These are phyloP conservation scores for Talinum fruticosum DNA, from an alignment of 148 eudicot genomes.

Conservation along the genomic window DNA sequence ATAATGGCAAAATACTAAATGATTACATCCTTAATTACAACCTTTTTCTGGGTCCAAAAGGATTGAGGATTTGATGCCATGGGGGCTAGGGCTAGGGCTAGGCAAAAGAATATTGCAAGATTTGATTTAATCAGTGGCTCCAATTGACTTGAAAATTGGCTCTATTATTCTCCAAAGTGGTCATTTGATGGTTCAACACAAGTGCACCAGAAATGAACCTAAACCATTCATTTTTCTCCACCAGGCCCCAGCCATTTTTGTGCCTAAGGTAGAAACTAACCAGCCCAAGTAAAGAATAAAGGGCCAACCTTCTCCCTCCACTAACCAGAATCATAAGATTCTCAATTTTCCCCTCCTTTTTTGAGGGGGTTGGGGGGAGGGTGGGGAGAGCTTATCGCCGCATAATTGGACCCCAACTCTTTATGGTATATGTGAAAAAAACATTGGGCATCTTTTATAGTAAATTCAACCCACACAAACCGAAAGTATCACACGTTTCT, in stretches of 20 bases:
- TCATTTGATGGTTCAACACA: slow-evolving; percentile 6
- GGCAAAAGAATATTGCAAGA: not conserved
- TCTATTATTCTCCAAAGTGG: slow-evolving; percentile 2
- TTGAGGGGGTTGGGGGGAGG: not conserved
- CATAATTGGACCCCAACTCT: slow-evolving; percentile 2
- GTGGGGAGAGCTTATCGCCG: not conserved
- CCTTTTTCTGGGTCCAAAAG: slow-evolving; percentile 15
- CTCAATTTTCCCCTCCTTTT: not conserved
- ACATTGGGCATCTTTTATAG: slow-evolving; percentile 2
- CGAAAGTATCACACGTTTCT: not conserved
- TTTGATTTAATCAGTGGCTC: slow-evolving; percentile 16
- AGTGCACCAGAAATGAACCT: slow-evolving; percentile 8
- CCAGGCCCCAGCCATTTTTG: slow-evolving; percentile 14
- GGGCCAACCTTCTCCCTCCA: slow-evolving; percentile 17
- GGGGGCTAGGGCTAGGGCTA: not conserved
- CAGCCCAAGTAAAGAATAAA: slow-evolving; percentile 29
- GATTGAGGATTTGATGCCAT: slow-evolving; percentile 14
- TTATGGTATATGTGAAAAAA: not conserved
- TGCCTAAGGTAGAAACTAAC: slow-evolving; percentile 3
- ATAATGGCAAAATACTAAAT: slow-evolving; percentile 4
- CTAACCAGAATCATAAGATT: slow-evolving; percentile 19
- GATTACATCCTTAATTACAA: slow-evolving; percentile 18
- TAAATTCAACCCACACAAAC: not conserved
- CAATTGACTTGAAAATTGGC: slow-evolving; percentile 4
- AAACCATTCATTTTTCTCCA: slow-evolving; percentile 28